These are phyloP conservation scores for Beauveria sp. DNA, from an alignment of 2,329 filamentous ascomycete genomes.

Conservation along the genomic window DNA sequence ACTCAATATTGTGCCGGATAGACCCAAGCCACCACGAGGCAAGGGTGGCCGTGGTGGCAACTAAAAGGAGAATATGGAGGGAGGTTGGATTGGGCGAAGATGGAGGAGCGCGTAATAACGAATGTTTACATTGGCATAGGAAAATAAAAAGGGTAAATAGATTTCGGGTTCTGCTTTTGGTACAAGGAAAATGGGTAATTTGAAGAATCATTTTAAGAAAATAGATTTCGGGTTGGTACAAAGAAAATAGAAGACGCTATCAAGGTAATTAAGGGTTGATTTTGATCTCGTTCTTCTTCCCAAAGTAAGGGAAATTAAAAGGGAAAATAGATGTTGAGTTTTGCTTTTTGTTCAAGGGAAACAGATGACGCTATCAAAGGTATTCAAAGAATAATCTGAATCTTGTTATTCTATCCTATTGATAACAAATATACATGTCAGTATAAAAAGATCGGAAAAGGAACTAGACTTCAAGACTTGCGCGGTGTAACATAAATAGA, in stretches of 20 bases:
- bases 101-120: background rate
- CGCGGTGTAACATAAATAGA: background rate
- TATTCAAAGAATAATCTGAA: background rate
- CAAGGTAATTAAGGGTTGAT: background rate
- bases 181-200: background rate
- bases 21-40: constrained; percentile 22
- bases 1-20: constrained; percentile 37
- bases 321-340: background rate
- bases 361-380: background rate
- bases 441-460: background rate
- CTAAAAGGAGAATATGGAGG: background rate
- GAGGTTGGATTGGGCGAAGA: too few species aligned
- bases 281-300: background rate
- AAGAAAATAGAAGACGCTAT: background rate
- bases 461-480: too few species aligned
- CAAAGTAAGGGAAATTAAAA: background rate
- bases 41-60: constrained; percentile 17
- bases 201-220: background rate
- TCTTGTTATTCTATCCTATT: background rate
- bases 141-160: background rate
- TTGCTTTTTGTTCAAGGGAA: background rate
- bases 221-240: background rate
- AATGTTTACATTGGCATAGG: background rate
- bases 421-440: background rate
- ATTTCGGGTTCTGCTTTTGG: background rate